phyloP scores from a whole-genome alignment of 352 stramenopile genomes.

The Globisporangium irregulare region DNA sequence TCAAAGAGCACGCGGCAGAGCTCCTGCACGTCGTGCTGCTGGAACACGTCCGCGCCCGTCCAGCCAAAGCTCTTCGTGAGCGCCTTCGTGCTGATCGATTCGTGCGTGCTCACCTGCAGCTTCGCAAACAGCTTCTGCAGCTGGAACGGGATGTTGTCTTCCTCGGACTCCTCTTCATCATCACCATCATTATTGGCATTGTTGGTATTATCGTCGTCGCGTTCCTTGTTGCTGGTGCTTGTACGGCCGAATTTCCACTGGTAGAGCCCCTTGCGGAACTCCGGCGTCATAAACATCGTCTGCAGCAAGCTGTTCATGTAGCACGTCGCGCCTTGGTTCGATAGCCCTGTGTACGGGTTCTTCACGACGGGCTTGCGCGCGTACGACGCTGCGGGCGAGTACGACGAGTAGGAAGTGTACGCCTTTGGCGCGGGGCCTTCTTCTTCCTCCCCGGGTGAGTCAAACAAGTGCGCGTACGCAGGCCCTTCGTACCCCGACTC shows the following conservation, averaged over 20 bases:
- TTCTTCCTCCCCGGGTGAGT: slow-evolving; percentile 30
- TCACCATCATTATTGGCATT: slow-evolving; percentile 27
- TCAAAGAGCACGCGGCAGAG: slow-evolving; percentile 90
- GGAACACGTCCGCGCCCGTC: slow-evolving; percentile 85
- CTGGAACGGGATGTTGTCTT: slow-evolving; percentile 86
- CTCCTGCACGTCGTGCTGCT: slow-evolving; percentile 92
- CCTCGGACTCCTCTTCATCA: slow-evolving; percentile 47
- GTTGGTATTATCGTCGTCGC: background rate
- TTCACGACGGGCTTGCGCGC: slow-evolving; percentile 3
- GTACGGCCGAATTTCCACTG: slow-evolving; percentile 38
- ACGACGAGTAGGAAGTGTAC: slow-evolving; percentile 16
- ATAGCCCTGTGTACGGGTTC: slow-evolving; percentile 76
- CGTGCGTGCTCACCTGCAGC: slow-evolving; percentile 75
- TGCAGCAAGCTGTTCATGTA: slow-evolving; percentile 94
- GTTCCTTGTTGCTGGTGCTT: slow-evolving; percentile 6
- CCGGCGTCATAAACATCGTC: slow-evolving; percentile 90
- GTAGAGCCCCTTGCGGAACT: slow-evolving; percentile 85
- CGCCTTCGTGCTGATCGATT: slow-evolving; percentile 76
- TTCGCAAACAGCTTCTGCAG: slow-evolving; percentile 92
- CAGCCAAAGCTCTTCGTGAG: slow-evolving; percentile 92
- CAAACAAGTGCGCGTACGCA: slow-evolving; percentile 52
- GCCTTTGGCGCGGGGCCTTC: slow-evolving; percentile 10
- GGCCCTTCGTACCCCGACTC: slow-evolving; percentile 15
- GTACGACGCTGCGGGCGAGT: slow-evolving; percentile 5
- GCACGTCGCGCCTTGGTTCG: slow-evolving; percentile 91